Percentiles rank a stretch among this genome's conserved stretches.
phyloP scores from a whole-genome alignment of 176 grass and related monocot genomes.

The Stipa capillata region DNA sequence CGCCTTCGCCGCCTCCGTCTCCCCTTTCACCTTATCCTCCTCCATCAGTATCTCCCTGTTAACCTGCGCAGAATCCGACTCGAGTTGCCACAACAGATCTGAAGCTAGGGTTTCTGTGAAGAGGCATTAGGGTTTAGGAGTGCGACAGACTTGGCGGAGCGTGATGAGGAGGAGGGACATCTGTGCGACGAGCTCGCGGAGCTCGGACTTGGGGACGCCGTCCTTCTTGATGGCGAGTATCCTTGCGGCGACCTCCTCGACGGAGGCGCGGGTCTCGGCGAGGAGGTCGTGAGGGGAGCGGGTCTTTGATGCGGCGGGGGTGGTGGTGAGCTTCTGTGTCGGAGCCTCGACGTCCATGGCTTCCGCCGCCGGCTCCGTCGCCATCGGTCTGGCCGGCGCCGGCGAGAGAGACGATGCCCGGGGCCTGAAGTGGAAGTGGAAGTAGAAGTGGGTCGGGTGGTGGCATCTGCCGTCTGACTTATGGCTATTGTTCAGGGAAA shows the following conservation, averaged over 20 bases:
- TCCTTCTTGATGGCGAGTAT: conserved; percentile 68
- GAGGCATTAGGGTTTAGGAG: conserved; percentile 2
- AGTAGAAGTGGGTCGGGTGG: neutral
- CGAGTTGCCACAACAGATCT: neutral
- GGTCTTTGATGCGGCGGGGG: neutral
- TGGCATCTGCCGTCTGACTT: neutral
- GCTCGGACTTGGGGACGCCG: conserved; percentile 51
- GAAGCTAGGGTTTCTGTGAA: neutral
- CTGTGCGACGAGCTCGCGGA: conserved; percentile 72
- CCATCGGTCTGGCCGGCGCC: conserved; percentile 8
- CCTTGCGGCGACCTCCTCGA: conserved; percentile 58
- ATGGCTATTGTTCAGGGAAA: no score
- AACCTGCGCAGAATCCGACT: conserved; percentile 27
- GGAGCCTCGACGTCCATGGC: conserved; percentile 42
- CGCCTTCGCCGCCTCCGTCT: conserved; percentile 66
- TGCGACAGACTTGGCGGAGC: conserved; percentile 40
- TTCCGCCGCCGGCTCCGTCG: conserved; percentile 3
- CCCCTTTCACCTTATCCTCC: conserved; percentile 61
- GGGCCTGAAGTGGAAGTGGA: neutral
- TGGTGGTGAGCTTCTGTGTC: neutral
- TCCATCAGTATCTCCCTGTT: conserved; percentile 75
- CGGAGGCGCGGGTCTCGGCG: conserved; percentile 47
- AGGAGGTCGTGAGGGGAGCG: conserved; percentile 42
- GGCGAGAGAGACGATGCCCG: neutral
- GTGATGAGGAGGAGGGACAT: conserved; percentile 79